phyloP scores from a whole-genome alignment of 768 basidiomycete genomes.

The Tulasnella sp. region DNA sequence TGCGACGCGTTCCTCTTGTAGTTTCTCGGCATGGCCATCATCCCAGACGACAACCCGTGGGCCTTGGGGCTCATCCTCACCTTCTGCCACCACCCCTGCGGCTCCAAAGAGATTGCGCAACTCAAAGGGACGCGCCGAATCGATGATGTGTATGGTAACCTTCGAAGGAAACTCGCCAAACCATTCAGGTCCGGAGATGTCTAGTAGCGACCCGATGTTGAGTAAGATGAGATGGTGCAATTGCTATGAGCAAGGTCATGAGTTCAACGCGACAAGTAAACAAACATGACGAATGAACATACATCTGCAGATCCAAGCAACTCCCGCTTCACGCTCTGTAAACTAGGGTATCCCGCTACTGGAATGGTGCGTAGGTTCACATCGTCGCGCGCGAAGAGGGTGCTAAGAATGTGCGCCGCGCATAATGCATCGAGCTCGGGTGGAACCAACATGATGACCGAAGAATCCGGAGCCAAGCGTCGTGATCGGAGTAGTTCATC shows the following conservation, averaged over 20 bases:
- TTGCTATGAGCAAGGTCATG: constrained; percentile 29
- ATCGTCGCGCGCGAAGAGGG: constrained; percentile 86
- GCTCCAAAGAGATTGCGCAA: constrained; percentile 71
- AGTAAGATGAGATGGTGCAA: constrained; percentile 82
- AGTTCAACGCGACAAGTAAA: constrained; percentile 1
- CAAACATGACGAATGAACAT: constrained; percentile 18
- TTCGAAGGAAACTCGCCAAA: constrained; percentile 56
- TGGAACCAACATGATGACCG: constrained; percentile 73
- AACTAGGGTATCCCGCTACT: constrained; percentile 69
- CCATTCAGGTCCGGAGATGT: constrained; percentile 61
- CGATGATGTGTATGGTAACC: constrained; percentile 81
- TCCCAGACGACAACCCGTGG: constrained; percentile 72
- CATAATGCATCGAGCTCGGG: constrained; percentile 89
- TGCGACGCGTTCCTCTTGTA: constrained; percentile 61
- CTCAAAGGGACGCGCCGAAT: constrained; percentile 84
- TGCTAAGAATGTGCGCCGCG: constrained; percentile 79
- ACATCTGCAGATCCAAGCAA: constrained; percentile 59
- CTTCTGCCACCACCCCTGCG: constrained; percentile 16
- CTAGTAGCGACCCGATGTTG: constrained; percentile 83
- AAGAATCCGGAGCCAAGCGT: constrained; percentile 42
- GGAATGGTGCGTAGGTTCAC: constrained; percentile 84
- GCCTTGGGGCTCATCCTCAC: constrained; percentile 39
- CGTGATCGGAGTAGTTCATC: constrained; percentile 1
- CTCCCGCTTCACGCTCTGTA: constrained; percentile 53
- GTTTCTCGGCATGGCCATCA: constrained; percentile 62